These are phyloP conservation scores for Fusarium algeriense DNA, from an alignment of 2,329 filamentous ascomycete genomes.

Conservation along the genomic window DNA sequence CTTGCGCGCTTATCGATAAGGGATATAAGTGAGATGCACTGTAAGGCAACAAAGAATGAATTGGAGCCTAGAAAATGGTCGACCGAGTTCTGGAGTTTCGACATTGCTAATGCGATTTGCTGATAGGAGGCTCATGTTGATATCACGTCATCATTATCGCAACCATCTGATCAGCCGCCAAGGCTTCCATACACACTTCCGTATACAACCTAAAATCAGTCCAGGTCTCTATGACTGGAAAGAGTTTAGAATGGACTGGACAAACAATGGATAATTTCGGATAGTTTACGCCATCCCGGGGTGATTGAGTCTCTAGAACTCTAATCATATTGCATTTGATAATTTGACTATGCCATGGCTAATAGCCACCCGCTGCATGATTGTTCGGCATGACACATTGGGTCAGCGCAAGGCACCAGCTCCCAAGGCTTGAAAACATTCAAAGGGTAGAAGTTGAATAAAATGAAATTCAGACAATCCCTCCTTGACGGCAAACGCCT, in stretches of 20 bases:
- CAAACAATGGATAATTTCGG: neutral
- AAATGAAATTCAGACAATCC: slow-evolving; percentile 7
- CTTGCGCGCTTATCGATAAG: slow-evolving; percentile 43
- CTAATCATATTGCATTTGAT: neutral
- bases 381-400: slow-evolving; percentile 3
- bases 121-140: neutral
- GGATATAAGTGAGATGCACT: slow-evolving; percentile 23
- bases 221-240: neutral
- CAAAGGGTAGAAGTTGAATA: neutral
- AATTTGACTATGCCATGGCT: neutral
- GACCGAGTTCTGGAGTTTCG: neutral
- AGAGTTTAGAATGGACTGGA: neutral
- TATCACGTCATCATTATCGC: slow-evolving; percentile 4
- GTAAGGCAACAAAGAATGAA: slow-evolving; percentile 13
- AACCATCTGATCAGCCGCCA: neutral
- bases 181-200: neutral
- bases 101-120: neutral
- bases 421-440: neutral
- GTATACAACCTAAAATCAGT: neutral
- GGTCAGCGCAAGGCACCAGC: neutral
- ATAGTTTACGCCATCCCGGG: neutral
- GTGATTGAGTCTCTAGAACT: neutral
- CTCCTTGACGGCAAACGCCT: neutral
- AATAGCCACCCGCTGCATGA: neutral
- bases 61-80: neutral